Evolutionary conservation across 495 filamentous ascomycete species (phyloP), one percentile per base, ranked within the genome.

Genomic region (Physcia stellaris): DNA sequence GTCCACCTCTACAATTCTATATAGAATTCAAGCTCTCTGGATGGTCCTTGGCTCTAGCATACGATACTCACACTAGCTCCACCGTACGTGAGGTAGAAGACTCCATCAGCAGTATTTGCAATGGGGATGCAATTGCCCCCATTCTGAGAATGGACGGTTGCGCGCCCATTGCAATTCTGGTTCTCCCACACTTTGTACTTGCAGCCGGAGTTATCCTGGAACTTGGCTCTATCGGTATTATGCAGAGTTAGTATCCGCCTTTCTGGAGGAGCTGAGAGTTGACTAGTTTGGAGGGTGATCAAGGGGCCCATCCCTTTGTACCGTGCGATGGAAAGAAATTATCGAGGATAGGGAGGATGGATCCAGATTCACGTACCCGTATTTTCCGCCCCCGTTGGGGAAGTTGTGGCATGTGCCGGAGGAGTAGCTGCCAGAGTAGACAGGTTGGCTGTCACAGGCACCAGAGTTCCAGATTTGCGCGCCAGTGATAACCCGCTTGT

Each of bases 361-460:
- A n/a, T n/a, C n/a, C n/a, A n/a, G n/a, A n/a, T n/a, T n/a, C n/a
- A n/a, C n/a, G n/a, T n/a, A n/a, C n/a, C 32, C 32, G 32, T 34
- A 34, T 7, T 34, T 17, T 7, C 32, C 32, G 32, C 32, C 32
- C 9, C 32, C 32, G 32, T 34, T 18, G 15, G 32, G 32, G 15
- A 34, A 34, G 32, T 34, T 34, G 32, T 34, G 32, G 32, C 32
- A 34, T 7, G 32, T 7, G 32, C 32, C 32, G 32, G 32, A 18
- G 32, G 32, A 34, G 16, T 34, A 34, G 32, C 9, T 17, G 32
- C 32, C 32, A 16, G 9, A 7, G 32, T 9, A 34, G 32, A 34
- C 32, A 18, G 32, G 16, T 7, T 34, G 9, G 32, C 16, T 18
- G 32, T 11, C 9, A 16, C 32, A 34, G 32, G 9, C 32, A 16